phyloP scores from a whole-genome alignment of 805 yeast genomes.

The Nakazawaea populi region DNA sequence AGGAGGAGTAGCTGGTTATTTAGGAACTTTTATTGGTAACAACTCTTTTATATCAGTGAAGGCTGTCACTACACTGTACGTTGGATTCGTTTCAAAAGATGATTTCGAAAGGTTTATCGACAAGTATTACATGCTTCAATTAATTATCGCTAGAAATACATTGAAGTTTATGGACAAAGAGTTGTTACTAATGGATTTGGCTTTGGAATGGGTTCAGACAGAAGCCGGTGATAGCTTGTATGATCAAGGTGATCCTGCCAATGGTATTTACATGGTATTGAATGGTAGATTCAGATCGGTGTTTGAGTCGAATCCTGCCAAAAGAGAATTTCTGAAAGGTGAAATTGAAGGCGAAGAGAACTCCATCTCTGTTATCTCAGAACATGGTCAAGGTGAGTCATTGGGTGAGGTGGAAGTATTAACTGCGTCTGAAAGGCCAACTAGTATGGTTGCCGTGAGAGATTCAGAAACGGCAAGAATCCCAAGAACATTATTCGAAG shows the following conservation, averaged over 20 bases:
- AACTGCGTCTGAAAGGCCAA: slow-evolving; percentile 66
- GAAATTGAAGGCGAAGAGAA: slow-evolving; percentile 11
- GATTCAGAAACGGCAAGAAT: slow-evolving; percentile 93
- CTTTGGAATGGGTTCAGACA: slow-evolving; percentile 90
- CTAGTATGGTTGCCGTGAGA: slow-evolving; percentile 76
- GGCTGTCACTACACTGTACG: slow-evolving; percentile 57
- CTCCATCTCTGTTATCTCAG: slow-evolving; percentile 43
- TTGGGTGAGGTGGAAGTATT: slow-evolving; percentile 94
- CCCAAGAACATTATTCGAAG: slow-evolving; percentile 84
- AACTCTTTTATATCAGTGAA: slow-evolving; percentile 68
- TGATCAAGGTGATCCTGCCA: slow-evolving; percentile 80
- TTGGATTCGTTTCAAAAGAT: slow-evolving; percentile 64
- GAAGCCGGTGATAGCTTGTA: slow-evolving; percentile 81
- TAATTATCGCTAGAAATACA: slow-evolving; percentile 71
- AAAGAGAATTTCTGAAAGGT: neutral
- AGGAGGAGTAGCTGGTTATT: slow-evolving; percentile 86
- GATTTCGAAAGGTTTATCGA: slow-evolving; percentile 66
- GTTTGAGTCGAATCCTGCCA: slow-evolving; percentile 15
- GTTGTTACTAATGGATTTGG: slow-evolving; percentile 75
- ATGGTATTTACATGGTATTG: slow-evolving; percentile 83
- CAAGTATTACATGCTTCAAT: slow-evolving; percentile 65
- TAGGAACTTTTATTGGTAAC: slow-evolving; percentile 75
- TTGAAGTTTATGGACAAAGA: slow-evolving; percentile 62
- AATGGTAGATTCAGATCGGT: slow-evolving; percentile 83
- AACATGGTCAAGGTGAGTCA: slow-evolving; percentile 90